Conservation (phyloP, 2,329 filamentous ascomycete species). For the Microsporum ferrugineum region DNA sequence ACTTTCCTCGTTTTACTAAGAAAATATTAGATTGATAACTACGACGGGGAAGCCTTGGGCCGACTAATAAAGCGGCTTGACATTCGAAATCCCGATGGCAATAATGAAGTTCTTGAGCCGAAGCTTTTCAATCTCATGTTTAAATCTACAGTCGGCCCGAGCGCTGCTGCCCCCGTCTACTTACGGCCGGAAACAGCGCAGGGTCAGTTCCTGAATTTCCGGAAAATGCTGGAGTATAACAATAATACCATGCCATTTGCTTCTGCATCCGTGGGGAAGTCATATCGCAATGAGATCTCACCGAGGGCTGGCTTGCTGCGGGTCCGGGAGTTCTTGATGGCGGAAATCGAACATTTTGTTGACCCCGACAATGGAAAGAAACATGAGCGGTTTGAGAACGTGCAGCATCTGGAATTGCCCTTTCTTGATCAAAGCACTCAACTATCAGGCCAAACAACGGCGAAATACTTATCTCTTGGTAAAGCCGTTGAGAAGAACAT, state of each 20-base stretch:
- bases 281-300: slow-evolving; percentile 96
- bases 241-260: slow-evolving; percentile 92
- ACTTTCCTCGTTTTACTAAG: too few relatives aligned
- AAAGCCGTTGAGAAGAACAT: slow-evolving; percentile 70
- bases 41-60: slow-evolving; percentile 73
- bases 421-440: slow-evolving; percentile 79
- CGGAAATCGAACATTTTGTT: slow-evolving; percentile 97
- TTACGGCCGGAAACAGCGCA: slow-evolving; percentile 91
- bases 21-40: slow-evolving; percentile 72
- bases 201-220: slow-evolving; percentile 95
- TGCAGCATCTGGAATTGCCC: slow-evolving; percentile 70
- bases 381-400: slow-evolving; percentile 74
- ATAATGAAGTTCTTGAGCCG: slow-evolving; percentile 63
- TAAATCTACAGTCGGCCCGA: slow-evolving; percentile 86
- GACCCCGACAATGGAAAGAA: slow-evolving; percentile 93
- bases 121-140: slow-evolving; percentile 99
- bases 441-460: slow-evolving; percentile 68
- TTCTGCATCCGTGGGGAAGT: slow-evolving; percentile 93
- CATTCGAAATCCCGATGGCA: slow-evolving; percentile 75
- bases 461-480: slow-evolving; percentile 64
- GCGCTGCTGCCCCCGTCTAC: slow-evolving; percentile 74
- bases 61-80: slow-evolving; percentile 82
- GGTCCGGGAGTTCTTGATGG: slow-evolving; percentile 96
- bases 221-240: slow-evolving; percentile 93
- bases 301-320: slow-evolving; percentile 81